Percentiles rank a stretch among this genome's conserved stretches.
Evolutionary conservation across 257 asterid genomes (phyloP).

Genomic region (Lavandula angustifolia): DNA sequence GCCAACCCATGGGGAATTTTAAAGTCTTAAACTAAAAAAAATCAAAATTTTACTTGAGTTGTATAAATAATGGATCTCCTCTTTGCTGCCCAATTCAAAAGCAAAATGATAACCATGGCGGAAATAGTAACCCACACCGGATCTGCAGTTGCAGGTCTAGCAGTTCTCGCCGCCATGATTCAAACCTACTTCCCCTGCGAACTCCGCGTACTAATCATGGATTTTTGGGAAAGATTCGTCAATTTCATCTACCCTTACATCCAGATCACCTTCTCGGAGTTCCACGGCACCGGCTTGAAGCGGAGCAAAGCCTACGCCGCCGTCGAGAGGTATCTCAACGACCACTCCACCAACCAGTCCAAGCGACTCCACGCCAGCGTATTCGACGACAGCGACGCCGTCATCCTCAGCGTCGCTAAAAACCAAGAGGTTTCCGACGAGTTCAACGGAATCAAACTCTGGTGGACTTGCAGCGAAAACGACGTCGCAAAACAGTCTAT

Average conservation of each 20-base stretch:
- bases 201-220: slow-evolving; percentile 28
- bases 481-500: slow-evolving; percentile 32
- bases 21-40: too few relatives aligned
- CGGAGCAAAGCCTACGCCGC: slow-evolving; percentile 33
- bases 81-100: too few relatives aligned
- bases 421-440: slow-evolving; percentile 55
- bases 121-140: slow-evolving; percentile 32
- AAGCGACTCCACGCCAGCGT: slow-evolving; percentile 48
- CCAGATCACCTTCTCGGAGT: slow-evolving; percentile 40
- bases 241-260: slow-evolving; percentile 37
- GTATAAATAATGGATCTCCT: too few relatives aligned
- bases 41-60: too few relatives aligned
- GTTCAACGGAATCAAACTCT: slow-evolving; percentile 39
- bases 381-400: slow-evolving; percentile 37
- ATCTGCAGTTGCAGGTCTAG: slow-evolving; percentile 34
- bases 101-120: slow-evolving; percentile 4
- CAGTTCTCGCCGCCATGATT: slow-evolving; percentile 42
- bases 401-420: slow-evolving; percentile 52
- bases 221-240: slow-evolving; percentile 19
- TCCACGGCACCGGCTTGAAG: slow-evolving; percentile 40
- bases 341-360: too few relatives aligned
- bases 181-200: slow-evolving; percentile 43
- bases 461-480: slow-evolving; percentile 47
- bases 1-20: too few relatives aligned
- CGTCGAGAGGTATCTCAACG: too few relatives aligned